Percentiles rank a stretch among this genome's conserved stretches.
These are phyloP conservation scores for Thielaviopsis ethacetica DNA, from an alignment of 2,329 filamentous ascomycete genomes.

Conservation along the genomic window DNA sequence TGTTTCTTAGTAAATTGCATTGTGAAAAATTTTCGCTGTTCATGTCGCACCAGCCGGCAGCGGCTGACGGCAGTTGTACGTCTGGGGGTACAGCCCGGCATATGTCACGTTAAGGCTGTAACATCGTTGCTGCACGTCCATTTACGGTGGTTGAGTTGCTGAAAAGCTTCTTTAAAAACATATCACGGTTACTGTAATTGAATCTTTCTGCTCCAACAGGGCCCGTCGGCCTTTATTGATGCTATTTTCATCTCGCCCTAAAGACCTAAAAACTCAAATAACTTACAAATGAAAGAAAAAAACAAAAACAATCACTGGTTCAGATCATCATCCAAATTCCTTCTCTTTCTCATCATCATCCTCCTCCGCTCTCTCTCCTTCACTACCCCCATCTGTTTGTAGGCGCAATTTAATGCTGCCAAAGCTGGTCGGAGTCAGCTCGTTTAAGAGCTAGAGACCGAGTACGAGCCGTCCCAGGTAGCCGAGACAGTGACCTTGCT, in stretches of 20 bases:
- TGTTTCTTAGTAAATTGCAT: not conserved
- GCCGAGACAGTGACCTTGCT: slow-evolving; percentile 17
- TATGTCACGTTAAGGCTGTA: no score
- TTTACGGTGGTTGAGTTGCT: no score
- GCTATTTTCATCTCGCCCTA: not conserved
- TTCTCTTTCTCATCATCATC: not conserved
- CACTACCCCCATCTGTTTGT: not conserved
- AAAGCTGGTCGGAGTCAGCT: not conserved
- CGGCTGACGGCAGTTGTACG: no score
- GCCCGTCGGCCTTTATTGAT: slow-evolving; percentile 1
- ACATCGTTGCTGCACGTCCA: no score
- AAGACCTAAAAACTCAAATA: not conserved
- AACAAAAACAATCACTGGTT: no score
- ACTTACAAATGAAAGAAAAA: no score
- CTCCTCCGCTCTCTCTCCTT: not conserved
- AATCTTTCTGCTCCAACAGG: not conserved
- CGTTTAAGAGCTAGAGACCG: not conserved
- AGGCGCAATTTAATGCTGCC: not conserved
- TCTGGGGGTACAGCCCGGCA: no score
- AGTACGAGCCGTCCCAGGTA: slow-evolving; percentile 19
- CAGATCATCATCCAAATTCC: not conserved
- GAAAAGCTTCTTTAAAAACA: no score
- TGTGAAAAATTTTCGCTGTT: no score
- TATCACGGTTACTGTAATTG: no score
- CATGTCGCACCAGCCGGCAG: no score